These are phyloP conservation scores for Thermothielavioides terrestris DNA, from an alignment of 495 filamentous ascomycete genomes.

Conservation along the genomic window DNA sequence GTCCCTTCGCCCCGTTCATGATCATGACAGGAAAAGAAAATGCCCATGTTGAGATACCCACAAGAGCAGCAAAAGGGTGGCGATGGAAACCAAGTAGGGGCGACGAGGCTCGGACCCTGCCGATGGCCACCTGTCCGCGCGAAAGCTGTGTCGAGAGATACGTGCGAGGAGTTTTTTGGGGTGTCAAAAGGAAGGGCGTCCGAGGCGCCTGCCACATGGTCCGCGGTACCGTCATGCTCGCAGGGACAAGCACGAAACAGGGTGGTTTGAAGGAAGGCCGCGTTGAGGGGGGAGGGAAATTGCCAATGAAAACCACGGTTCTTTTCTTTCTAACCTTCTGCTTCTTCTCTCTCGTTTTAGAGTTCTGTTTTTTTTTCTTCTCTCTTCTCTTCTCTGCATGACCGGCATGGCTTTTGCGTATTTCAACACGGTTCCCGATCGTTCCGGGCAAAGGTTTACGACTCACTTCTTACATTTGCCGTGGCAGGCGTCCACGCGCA, in stretches of 20 bases:
- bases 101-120: conserved; percentile 10
- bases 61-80: conserved; percentile 8
- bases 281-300: conserved; percentile 16
- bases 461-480: conserved; percentile 19
- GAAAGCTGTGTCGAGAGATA: conserved; percentile 13
- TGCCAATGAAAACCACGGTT: conserved; percentile 16
- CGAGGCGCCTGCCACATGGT: background rate
- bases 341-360: conserved; percentile 26
- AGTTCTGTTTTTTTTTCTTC: conserved; percentile 25
- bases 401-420: conserved; percentile 34
- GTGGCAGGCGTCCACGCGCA: conserved; percentile 36
- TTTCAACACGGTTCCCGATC: conserved; percentile 17
- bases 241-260: conserved; percentile 13
- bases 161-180: no score
- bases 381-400: conserved; percentile 34
- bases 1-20: conserved; percentile 21
- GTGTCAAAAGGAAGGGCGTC: background rate
- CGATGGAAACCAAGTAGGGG: conserved; percentile 3
- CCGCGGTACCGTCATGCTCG: conserved; percentile 9
- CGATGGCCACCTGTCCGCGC: conserved; percentile 5
- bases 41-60: conserved; percentile 19
- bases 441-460: conserved; percentile 25
- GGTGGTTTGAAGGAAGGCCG: conserved; percentile 19
- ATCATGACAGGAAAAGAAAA: conserved; percentile 17
- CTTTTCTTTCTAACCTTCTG: conserved; percentile 37